These are phyloP conservation scores for Phoenix dactylifera DNA, from an alignment of 176 grass and related monocot species.

Conservation along the genomic window DNA sequence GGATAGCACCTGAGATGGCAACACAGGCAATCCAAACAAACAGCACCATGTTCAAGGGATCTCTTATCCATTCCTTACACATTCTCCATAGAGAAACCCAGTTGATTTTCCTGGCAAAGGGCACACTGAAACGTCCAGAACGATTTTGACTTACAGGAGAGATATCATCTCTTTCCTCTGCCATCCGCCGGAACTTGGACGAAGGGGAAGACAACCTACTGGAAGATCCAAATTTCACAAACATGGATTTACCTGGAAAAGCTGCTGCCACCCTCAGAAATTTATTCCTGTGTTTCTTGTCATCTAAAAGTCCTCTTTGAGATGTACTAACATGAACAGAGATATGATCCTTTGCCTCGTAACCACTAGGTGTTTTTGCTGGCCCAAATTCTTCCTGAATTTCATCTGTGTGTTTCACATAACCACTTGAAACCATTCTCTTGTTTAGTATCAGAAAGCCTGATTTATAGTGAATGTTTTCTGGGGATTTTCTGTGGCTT, in stretches of 20 bases:
- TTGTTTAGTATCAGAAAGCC: too few relatives aligned
- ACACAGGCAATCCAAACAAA: slow-evolving; percentile 43
- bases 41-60: slow-evolving; percentile 62
- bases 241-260: not conserved
- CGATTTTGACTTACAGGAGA: slow-evolving; percentile 9
- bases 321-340: slow-evolving; percentile 18
- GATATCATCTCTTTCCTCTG: not conserved
- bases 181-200: slow-evolving; percentile 13
- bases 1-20: slow-evolving; percentile 53
- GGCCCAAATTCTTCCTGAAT: slow-evolving; percentile 22
- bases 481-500: too few relatives aligned
- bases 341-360: slow-evolving; percentile 17
- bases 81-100: slow-evolving; percentile 37
- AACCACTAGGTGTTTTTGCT: not conserved
- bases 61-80: slow-evolving; percentile 55
- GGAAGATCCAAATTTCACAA: not conserved
- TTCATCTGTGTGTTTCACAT: slow-evolving; percentile 22
- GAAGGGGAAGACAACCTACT: slow-evolving; percentile 2
- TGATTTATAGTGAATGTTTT: too few relatives aligned
- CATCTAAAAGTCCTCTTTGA: slow-evolving; percentile 21
- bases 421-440: slow-evolving; percentile 17
- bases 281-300: slow-evolving; percentile 14
- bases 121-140: slow-evolving; percentile 13
- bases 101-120: slow-evolving; percentile 50
- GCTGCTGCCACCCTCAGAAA: not conserved